Conservation (phyloP, 2,329 filamentous ascomycete species). For the Sporothrix inflata region DNA sequence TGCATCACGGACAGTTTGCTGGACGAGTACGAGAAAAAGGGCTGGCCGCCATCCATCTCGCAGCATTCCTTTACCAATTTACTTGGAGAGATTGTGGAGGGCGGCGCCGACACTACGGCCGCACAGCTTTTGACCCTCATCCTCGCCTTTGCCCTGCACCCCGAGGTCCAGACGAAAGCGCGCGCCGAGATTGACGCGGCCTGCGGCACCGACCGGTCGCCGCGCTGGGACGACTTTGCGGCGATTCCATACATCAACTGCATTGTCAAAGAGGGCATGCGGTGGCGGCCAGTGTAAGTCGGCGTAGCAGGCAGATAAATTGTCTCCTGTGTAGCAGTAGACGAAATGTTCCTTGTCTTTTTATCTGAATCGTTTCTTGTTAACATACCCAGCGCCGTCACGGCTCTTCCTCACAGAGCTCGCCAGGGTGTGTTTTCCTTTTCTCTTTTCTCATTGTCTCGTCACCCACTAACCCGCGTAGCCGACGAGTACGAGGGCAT, state of each 20-base stretch:
- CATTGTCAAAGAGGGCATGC: constrained; percentile 6
- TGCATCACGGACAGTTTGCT: background rate
- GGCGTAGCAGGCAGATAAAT: background rate
- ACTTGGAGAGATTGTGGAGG: background rate
- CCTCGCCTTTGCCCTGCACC: background rate
- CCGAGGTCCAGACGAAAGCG: background rate
- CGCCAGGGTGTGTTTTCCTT: background rate
- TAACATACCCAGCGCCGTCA: background rate
- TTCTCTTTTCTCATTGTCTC: too few relatives aligned
- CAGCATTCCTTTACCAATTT: background rate
- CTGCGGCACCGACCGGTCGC: background rate
- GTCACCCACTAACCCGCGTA: too few relatives aligned
- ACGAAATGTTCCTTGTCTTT: too few relatives aligned
- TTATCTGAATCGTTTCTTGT: too few relatives aligned
- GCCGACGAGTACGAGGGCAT: constrained; percentile 9
- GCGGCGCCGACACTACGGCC: background rate
- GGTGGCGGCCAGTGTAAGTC: constrained; percentile 5
- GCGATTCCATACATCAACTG: background rate
- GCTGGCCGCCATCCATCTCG: background rate
- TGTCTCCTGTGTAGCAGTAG: background rate
- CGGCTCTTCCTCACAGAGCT: background rate
- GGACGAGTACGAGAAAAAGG: constrained; percentile 3
- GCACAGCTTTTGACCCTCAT: background rate
- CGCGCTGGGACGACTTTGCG: background rate
- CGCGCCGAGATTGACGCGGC: background rate